Base-by-base conservation (phyloP, 345 rosid genomes). In the Triadica sebifera region DNA sequence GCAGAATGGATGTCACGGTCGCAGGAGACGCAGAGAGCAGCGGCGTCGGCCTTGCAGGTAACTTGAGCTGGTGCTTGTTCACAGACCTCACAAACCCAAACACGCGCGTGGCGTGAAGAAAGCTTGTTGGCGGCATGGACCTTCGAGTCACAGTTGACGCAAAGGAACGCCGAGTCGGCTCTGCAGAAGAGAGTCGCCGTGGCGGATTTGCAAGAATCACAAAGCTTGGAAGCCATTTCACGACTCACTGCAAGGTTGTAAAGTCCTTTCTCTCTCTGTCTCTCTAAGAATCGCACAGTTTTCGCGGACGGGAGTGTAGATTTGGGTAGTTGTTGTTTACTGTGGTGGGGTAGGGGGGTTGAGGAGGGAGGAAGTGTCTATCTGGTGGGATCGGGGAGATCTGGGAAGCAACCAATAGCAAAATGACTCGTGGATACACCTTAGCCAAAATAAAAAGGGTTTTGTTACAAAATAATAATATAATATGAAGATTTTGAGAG, bases 1-100 rank as follows among this genome's bases (percentile, higher is more conserved):
- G 96, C 99, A 0, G 98, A 90, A 89, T 96, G 99, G 83, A 96
- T 96, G 75, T 96, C 98, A 0, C 88, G 92, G 90, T 96, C 99
- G 74, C 99, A 96, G 69, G 93, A 81, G 82, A 86, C 78, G 84
- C 99, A 96, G 66, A 96, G 92, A 16, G 99, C 90, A n/a, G 99
- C 99, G 0, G 99, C 98, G 75, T 96, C 99, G 1, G 98, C 99
- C 79, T 90, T 90, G 87, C 99, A 96, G 65, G 97, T 96, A 79
- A 96, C 94, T 77, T 91, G 87, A 3, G 99, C 98, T 0, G 99
- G 99, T 0, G 96, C 97, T 74, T 96, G 99, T 86, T 96, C 99
- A 68, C 99, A 96, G n/a, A 95, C 99, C 76, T 89, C 94, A 72
- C 99, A 95, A 12, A 95, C 64, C 87, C 89, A 85, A 17, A 93